These are phyloP conservation scores for Lagenidium giganteum DNA, from an alignment of 352 stramenopile genomes.

Conservation along the genomic window DNA sequence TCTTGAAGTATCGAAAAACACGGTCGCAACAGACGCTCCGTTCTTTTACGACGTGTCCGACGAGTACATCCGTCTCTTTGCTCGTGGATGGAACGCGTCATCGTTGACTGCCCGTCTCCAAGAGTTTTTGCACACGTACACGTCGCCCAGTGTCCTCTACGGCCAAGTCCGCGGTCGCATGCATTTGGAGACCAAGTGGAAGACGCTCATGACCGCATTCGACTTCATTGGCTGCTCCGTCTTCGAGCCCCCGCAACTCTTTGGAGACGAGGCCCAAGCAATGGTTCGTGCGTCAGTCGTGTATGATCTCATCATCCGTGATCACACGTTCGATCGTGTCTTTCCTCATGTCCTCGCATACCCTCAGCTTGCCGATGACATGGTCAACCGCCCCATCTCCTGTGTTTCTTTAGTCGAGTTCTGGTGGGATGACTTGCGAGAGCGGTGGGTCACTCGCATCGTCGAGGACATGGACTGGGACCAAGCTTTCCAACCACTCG, in stretches of 20 bases:
- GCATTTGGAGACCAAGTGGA: constrained; percentile 2
- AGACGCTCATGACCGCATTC: not conserved
- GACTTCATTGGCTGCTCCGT: constrained; percentile 1
- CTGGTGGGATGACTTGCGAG: not conserved
- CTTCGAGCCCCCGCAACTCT: not conserved
- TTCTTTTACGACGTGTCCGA: not conserved
- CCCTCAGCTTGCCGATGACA: not conserved
- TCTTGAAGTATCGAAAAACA: no score
- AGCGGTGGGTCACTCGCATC: not conserved
- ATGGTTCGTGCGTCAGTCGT: not conserved
- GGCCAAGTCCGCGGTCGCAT: not conserved
- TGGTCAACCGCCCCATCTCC: constrained; percentile 1
- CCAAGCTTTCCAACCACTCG: constrained; percentile 3
- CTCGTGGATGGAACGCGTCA: not conserved
- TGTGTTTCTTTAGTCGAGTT: constrained; percentile 4
- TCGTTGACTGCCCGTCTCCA: not conserved
- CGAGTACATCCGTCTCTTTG: constrained; percentile 6
- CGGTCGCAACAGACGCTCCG: no score
- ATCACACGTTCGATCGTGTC: constrained; percentile 1
- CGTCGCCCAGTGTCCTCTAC: constrained; percentile 3
- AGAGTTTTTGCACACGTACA: constrained; percentile 6
- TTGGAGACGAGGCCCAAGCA: not conserved
- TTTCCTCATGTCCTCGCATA: constrained; percentile 4
- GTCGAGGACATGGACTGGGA: constrained; percentile 8
- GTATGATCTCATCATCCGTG: constrained; percentile 7